phyloP scores from a whole-genome alignment of 1,284 basidiomycete genomes.

The Naganishia albida region DNA sequence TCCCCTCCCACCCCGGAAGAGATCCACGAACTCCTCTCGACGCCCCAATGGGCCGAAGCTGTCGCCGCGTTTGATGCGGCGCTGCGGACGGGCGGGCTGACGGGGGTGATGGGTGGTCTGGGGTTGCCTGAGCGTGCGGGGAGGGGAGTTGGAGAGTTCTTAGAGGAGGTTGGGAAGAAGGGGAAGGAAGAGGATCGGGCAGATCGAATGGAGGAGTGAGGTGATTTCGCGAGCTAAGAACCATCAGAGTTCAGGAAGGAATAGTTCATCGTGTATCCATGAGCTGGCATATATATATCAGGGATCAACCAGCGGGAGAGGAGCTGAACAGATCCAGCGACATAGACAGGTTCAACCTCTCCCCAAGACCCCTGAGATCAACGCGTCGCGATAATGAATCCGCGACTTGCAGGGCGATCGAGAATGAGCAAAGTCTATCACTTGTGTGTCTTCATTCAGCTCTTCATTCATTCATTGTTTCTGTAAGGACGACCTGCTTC shows the following conservation, averaged over 20 bases:
- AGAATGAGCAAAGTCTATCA: too few species aligned
- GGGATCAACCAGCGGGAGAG: too few species aligned
- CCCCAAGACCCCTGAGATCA: neutral
- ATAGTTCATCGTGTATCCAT: too few species aligned
- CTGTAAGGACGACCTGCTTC: too few species aligned
- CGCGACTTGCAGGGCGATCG: too few species aligned
- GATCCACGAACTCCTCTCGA: slow-evolving; percentile 46
- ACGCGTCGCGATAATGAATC: too few species aligned
- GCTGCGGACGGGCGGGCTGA: slow-evolving; percentile 47
- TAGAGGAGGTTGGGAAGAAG: slow-evolving; percentile 28
- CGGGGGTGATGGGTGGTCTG: slow-evolving; percentile 48
- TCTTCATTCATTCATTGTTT: too few species aligned
- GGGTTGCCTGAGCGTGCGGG: slow-evolving; percentile 46
- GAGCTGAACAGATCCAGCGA: too few species aligned
- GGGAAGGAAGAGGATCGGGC: slow-evolving; percentile 3
- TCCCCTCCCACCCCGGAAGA: slow-evolving; percentile 41
- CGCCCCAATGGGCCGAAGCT: slow-evolving; percentile 51
- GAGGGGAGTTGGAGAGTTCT: slow-evolving; percentile 45
- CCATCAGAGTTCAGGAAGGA: too few species aligned
- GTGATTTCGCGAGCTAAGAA: too few species aligned
- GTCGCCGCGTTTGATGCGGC: slow-evolving; percentile 51
- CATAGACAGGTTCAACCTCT: neutral
- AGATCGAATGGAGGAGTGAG: slow-evolving; percentile 19
- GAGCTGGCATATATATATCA: too few species aligned
- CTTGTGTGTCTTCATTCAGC: too few species aligned